Base-by-base conservation (phyloP, 805 yeast genomes). In the Wickerhamomyces silvicola region DNA sequence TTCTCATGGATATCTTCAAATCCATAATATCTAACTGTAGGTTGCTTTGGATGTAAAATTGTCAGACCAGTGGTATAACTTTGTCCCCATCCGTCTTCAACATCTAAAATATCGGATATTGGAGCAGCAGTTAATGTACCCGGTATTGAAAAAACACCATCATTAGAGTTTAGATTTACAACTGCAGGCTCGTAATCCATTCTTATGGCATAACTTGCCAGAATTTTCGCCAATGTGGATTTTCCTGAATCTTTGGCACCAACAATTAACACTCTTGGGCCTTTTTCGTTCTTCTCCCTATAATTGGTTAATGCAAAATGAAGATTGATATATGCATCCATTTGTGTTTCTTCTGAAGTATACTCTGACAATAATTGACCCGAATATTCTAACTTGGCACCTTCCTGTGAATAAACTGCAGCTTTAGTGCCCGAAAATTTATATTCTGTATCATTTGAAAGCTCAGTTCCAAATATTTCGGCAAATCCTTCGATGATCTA, bases 391-490 rank as follows among this genome's bases (percentile, higher is more conserved):
- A 88, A 33, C 22, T 56, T 62, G 45, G 85, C 76, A 5, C 95
- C 95, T 22, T 72, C 74, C 42, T 73, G 74, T 2, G 87, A 68
- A 38, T 61, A 74, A 2, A 82, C 46, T 10, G 79, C 72, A 4
- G 72, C 59, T 33, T 73, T 74, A 38, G 68, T 59, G 7, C 78
- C 79, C 17, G 60, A 56, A 47, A 83, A 77, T 4, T 57, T 51
- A 46, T 76, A 80, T 15, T 76, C 82, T 1, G 69, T 64, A 36
- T 81, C 84, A 26, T 68, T 63, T 3, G 96, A 83, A 16, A 92
- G 69, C 54, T 92, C 99, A 3, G 96, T 85, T 16, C 98, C 99
- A 57, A 81, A 85, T 8, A 87, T 72, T 59, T 92, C 98, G 2
- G 85, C 95, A 3, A 78, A 68, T 4, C 98, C 99, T 3, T 64